These are phyloP conservation scores for Aspergillus texensis DNA, from an alignment of 2,329 filamentous ascomycete species.

Conservation along the genomic window DNA sequence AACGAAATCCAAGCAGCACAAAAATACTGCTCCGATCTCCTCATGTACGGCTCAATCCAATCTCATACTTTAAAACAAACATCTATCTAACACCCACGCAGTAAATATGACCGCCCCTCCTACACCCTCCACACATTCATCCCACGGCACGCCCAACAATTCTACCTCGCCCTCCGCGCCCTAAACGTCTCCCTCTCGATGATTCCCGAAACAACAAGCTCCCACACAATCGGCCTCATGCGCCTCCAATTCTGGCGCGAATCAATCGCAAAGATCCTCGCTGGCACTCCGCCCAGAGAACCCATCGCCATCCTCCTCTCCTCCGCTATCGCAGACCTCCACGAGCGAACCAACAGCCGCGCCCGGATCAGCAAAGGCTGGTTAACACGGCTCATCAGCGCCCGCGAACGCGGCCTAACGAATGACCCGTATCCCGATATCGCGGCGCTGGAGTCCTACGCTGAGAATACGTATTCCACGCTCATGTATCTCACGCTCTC, in stretches of 20 bases:
- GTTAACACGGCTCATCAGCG: slow-evolving; percentile 75
- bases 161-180: slow-evolving; percentile 86
- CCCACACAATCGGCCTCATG: slow-evolving; percentile 81
- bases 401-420: slow-evolving; percentile 78
- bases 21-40: slow-evolving; percentile 61
- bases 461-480: slow-evolving; percentile 92
- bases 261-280: slow-evolving; percentile 74
- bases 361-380: slow-evolving; percentile 67
- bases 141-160: slow-evolving; percentile 71
- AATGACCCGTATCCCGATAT: slow-evolving; percentile 80
- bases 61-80: not conserved
- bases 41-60: slow-evolving; percentile 47
- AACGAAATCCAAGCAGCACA: slow-evolving; percentile 58
- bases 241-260: slow-evolving; percentile 97
- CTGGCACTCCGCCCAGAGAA: slow-evolving; percentile 80
- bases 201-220: slow-evolving; percentile 87
- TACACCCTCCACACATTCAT: slow-evolving; percentile 85
- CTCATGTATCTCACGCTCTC: slow-evolving; percentile 87
- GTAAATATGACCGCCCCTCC: slow-evolving; percentile 86
- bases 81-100: slow-evolving; percentile 39
- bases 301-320: slow-evolving; percentile 85
- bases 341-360: slow-evolving; percentile 48
- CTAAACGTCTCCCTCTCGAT: slow-evolving; percentile 91
- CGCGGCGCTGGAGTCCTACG: slow-evolving; percentile 78
- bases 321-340: slow-evolving; percentile 65